phyloP scores from a whole-genome alignment of 495 filamentous ascomycete genomes.

The Massariosphaeria phaeospora region DNA sequence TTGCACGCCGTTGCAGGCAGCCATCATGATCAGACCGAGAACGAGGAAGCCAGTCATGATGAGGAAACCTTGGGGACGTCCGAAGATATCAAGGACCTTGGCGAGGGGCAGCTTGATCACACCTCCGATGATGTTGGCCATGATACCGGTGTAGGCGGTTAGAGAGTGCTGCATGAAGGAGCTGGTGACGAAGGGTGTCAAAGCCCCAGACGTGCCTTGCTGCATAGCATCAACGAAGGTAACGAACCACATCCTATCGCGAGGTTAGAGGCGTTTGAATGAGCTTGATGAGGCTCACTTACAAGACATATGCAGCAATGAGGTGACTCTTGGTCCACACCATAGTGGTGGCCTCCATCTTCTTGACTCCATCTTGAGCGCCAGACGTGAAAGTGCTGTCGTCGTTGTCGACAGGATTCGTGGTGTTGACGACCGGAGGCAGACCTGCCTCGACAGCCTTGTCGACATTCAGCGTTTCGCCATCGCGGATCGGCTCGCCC shows the following conservation, averaged over 20 bases:
- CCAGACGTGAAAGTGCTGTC: conserved; percentile 1
- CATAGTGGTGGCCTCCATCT: conserved; percentile 45
- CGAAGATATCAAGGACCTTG: conserved; percentile 63
- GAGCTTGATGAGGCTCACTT: neutral
- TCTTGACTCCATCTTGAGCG: conserved; percentile 45
- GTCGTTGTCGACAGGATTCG: neutral
- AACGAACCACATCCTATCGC: conserved; percentile 45
- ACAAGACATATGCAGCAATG: conserved; percentile 44
- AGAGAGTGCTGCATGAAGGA: conserved; percentile 35
- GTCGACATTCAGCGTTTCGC: neutral
- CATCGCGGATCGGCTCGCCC: neutral
- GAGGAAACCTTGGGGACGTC: conserved; percentile 50
- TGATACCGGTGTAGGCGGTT: conserved; percentile 35
- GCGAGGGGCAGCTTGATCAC: conserved; percentile 57
- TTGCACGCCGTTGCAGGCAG: conserved; percentile 44
- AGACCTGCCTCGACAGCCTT: conserved; percentile 4
- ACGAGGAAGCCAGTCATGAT: conserved; percentile 41
- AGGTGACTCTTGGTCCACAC: conserved; percentile 45
- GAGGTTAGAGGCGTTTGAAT: neutral
- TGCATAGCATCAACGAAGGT: conserved; percentile 49
- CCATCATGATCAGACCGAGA: conserved; percentile 48
- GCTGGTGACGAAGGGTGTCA: conserved; percentile 35
- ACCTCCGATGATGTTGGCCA: conserved; percentile 57
- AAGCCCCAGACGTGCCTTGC: conserved; percentile 16
- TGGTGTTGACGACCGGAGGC: neutral